These are phyloP conservation scores for Epichloe gansuensis DNA, from an alignment of 2,329 filamentous ascomycete genomes.

Conservation along the genomic window DNA sequence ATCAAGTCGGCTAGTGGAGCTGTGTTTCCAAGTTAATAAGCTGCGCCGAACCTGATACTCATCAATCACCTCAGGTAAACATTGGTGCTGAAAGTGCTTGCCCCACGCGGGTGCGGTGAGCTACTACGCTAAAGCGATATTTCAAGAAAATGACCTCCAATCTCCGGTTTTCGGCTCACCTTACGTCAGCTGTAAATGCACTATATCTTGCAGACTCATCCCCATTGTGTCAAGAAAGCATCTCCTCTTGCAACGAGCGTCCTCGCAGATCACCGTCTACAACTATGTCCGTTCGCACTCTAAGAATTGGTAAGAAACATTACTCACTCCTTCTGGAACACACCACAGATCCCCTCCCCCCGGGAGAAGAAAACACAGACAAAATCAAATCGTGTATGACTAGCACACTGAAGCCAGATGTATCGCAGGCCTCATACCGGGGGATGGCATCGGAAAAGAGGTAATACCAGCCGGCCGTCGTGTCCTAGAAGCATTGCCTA, in stretches of 20 bases:
- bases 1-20: too few relatives aligned
- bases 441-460: constrained; percentile 96
- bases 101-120: background rate
- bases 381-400: background rate
- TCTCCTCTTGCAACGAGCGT: background rate
- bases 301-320: constrained; percentile 24
- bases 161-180: constrained; percentile 15
- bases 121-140: background rate
- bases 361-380: background rate
- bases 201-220: background rate
- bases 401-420: background rate
- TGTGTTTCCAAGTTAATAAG: too few relatives aligned
- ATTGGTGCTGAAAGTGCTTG: background rate
- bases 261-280: constrained; percentile 2
- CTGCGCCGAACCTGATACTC: too few relatives aligned
- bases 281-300: constrained; percentile 28
- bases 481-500: constrained; percentile 81
- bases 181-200: background rate
- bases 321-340: too few relatives aligned
- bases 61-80: too few relatives aligned
- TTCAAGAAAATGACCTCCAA: background rate
- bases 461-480: constrained; percentile 91
- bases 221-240: background rate
- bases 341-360: background rate
- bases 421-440: constrained; percentile 76